Evolutionary conservation across 306 rosid species (phyloP), one percentile per base, ranked within the genome.

Genomic region (Citrullus mucosospermus): DNA sequence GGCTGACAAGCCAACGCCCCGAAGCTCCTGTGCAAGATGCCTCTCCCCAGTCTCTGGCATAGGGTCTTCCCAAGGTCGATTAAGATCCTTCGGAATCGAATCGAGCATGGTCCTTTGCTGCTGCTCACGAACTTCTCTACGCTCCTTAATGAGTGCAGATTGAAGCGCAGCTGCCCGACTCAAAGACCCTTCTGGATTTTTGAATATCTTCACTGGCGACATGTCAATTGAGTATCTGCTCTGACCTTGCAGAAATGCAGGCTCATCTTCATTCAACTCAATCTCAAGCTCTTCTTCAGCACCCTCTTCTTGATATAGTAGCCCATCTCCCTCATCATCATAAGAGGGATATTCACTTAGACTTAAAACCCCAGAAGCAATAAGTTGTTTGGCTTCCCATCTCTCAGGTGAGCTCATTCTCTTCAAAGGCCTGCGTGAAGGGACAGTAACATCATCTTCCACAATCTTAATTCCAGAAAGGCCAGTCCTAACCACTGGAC

Each of bases 31-130:
- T 65, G 96, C 97, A 84, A 93, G 92, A 88, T 91, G 96, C 76
- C 94, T 91, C 82, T 93, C 97, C 78, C 96, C 96, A 5, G 91
- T 75, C 76, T 93, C 94, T 5, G 96, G 97, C 97, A 93, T 89
- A 48, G 97, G 97, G 44, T 93, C 96, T 88, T 93, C 96, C 97
- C 94, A 93, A 18, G 97, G 97, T 18, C 97, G 96, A 93, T 93
- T 93, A 46, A 93, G 94, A 91, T 92, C 97, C 90, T 92, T 92
- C 11, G 93, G 97, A 46, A 92, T 92, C 38, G 97, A 92, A 78
- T 92, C 96, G 1, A 92, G 89, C 97, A 92, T 90, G 25, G 97
- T 90, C 43, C 97, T 84, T 75, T 92, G 97, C 70, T 93, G 94
- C 32, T 89, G 96, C 83, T 91, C 97, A 41, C 96, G 83, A 17